Evolutionary conservation across 352 stramenopile genomes (phyloP).

Genomic region (Pythium dissimile): DNA sequence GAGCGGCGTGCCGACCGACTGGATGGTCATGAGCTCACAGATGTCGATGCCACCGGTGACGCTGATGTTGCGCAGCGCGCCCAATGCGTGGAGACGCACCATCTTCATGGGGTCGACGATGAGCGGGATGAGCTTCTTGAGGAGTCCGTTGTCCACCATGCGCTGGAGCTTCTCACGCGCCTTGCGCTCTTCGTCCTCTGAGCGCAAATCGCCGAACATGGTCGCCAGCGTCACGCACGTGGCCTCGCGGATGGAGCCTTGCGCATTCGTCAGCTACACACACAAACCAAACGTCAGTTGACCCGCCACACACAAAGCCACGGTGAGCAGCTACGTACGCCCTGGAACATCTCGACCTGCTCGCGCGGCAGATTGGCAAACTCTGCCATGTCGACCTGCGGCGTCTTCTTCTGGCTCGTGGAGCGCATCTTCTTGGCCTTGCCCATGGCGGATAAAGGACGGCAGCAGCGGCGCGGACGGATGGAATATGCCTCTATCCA

Average conservation of each 20-base stretch:
- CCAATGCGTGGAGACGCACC: slow-evolving; percentile 79
- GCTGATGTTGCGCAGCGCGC: slow-evolving; percentile 84
- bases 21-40: slow-evolving; percentile 72
- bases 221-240: slow-evolving; percentile 82
- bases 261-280: slow-evolving; percentile 55
- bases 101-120: slow-evolving; percentile 81
- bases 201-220: slow-evolving; percentile 75
- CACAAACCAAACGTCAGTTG: background rate
- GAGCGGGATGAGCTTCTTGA: slow-evolving; percentile 81
- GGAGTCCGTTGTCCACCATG: slow-evolving; percentile 74
- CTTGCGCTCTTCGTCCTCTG: slow-evolving; percentile 56
- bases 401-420: slow-evolving; percentile 82
- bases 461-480: background rate
- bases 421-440: slow-evolving; percentile 86
- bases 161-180: slow-evolving; percentile 60
- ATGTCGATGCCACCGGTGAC: slow-evolving; percentile 81
- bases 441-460: slow-evolving; percentile 70
- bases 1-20: slow-evolving; percentile 76
- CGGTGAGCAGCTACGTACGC: slow-evolving; percentile 23
- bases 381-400: slow-evolving; percentile 54
- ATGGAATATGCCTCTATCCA: too few species aligned
- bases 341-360: slow-evolving; percentile 68
- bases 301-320: background rate
- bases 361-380: slow-evolving; percentile 44
- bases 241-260: slow-evolving; percentile 80